phyloP scores from a whole-genome alignment of 345 rosid species.

The Heritiera littoralis region DNA sequence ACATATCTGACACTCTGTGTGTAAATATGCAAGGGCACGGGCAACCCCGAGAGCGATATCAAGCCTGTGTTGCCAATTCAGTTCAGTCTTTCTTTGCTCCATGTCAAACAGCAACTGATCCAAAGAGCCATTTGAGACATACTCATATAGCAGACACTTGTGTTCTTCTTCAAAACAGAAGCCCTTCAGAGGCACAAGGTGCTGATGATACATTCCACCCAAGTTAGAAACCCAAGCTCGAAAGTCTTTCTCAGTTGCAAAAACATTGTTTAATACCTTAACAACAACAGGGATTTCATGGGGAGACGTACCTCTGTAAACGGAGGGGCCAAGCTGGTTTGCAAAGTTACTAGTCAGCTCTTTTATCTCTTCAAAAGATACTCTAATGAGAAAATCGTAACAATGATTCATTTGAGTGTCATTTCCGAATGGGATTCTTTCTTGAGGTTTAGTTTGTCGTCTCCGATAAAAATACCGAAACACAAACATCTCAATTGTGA shows the following conservation, averaged over 20 bases:
- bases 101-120: slow-evolving; percentile 32
- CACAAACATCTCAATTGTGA: slow-evolving; percentile 27
- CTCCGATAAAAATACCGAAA: slow-evolving; percentile 29
- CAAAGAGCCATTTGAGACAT: slow-evolving; percentile 43
- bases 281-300: too few species aligned
- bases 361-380: slow-evolving; percentile 36
- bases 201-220: too few species aligned
- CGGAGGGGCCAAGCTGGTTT: slow-evolving; percentile 32
- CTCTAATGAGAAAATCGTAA: slow-evolving; percentile 26
- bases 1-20: slow-evolving; percentile 34
- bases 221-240: too few species aligned
- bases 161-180: too few species aligned
- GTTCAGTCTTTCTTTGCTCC: slow-evolving; percentile 20
- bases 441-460: slow-evolving; percentile 22
- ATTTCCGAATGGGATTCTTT: slow-evolving; percentile 34
- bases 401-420: slow-evolving; percentile 33
- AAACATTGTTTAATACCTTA: too few species aligned
- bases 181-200: too few species aligned
- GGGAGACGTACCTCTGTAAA: slow-evolving; percentile 20
- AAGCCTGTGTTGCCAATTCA: slow-evolving; percentile 36
- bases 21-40: slow-evolving; percentile 40
- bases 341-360: slow-evolving; percentile 27
- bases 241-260: too few species aligned
- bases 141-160: slow-evolving; percentile 37
- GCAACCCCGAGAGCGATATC: slow-evolving; percentile 26